Base-by-base conservation (phyloP, 2,329 filamentous ascomycete genomes). In the Pleurostoma richardsiae region DNA sequence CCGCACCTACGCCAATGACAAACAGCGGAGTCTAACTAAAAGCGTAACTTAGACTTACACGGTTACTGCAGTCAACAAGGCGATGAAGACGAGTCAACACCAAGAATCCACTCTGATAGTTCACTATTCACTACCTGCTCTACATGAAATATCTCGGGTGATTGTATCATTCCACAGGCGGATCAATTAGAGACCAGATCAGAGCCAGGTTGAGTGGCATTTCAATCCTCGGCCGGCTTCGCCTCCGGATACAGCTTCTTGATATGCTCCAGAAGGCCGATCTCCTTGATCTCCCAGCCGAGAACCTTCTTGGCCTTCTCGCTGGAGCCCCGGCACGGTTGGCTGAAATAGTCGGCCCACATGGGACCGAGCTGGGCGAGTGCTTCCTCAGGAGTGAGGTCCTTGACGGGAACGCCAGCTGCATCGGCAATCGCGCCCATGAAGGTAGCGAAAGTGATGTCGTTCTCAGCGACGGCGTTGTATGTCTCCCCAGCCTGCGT, bases 351-450 rank as follows among this genome's bases (percentile, higher is more conserved):
- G 33, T 36, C 33, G 33, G 33, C 8, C 33, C 33, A 36, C 33
- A 36, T 36, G n/a, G 33, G 33, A n/a, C 33, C 33, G 33, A 36
- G 8, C n/a, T 8, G n/a, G 33, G 42, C 45, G 7, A 48, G 44
- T 5, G 56, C 59, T 28, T 66, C 62, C 10, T 64, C 64, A 26
- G 41, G 38, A 10, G 51, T 42, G 1, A 62, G 7, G 4, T 54
- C 48, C 41, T 50, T 42, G 4, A 57, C 46, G 1, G 61, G 61
- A 1, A 65, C 33, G 4, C 46, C 43, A 10, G 63, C 8, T 4
- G 46, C 51, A 19, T 49, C 33, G 2, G 50, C 56, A 5, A 64
- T 56, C 6, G 61, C 59, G 29, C 26, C 46, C 31, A 36, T 38
- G 6, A 48, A 31, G 39, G 45, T 39, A 19, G 30, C 39, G 29